Evolutionary conservation across 192 early-diverging fungal species (phyloP), one percentile per base, ranked within the genome.

Genomic region (Spizellomyces punctatus): DNA sequence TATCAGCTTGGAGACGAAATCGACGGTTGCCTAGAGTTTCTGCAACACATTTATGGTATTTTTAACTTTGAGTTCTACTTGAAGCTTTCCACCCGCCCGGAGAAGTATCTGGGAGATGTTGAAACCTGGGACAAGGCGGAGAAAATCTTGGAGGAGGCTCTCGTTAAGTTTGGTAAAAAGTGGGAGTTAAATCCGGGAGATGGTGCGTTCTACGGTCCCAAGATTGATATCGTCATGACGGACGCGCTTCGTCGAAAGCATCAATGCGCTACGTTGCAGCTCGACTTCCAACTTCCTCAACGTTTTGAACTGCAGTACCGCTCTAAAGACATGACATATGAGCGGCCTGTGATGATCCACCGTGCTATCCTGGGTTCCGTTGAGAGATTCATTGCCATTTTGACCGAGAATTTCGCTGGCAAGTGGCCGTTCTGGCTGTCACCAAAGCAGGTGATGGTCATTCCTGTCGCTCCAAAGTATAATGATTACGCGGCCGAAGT

Each of bases 161-260:
- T 99, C 59, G 85, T 92, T 75, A 83, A 88, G 52, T 95, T 92
- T 82, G 92, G 92, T 46, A 65, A 83, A 36, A 78, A 79, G 22
- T 99, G 97, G 97, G 88, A 88, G 73, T 58, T 98, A 58, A 94
- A 98, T 79, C 91, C 90, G 8, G 94, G 94, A 68, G 97, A 99
- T 82, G 97, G 97, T 50, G 97, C 97, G 21, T 99, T 99, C 89
- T 99, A 99, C 79, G 97, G 97, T n/a, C 97, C 97, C 77, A 99
- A 99, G 91, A 93, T 99, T 76, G 97, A 99, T 82, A 98, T 99
- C 79, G 89, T 89, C 46, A 93, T 99, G 76, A 84, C 90, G 10
- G 97, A 99, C 80, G 96, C 96, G 10, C 86, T 99, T 63, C 85
- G 89, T 72, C 92, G 97, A 48, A 87, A 85, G 46, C 91, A 91